Evolutionary conservation across 192 early-diverging fungal genomes (phyloP).

Genomic region (Linnemannia elongata): DNA sequence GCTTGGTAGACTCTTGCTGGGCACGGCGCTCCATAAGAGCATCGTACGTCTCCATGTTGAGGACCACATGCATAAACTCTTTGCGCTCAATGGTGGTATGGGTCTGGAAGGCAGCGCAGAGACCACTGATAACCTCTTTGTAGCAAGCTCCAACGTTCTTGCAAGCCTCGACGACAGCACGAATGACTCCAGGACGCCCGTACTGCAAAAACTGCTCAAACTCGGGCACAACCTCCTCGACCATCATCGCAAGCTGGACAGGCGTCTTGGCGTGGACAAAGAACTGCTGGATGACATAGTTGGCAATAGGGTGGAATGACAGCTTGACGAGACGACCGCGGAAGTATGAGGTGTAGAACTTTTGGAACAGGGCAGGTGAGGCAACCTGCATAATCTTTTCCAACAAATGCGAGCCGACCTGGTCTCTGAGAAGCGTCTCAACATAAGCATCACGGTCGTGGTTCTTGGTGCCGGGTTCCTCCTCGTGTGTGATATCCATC

Average conservation of each 20-base stretch:
- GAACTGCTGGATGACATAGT: conserved; percentile 89
- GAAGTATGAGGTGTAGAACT: conserved; percentile 77
- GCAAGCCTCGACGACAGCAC: conserved; percentile 76
- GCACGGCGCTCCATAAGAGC: conserved; percentile 52
- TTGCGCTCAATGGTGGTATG: conserved; percentile 63
- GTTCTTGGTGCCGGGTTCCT: conserved; percentile 54
- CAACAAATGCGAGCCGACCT: conserved; percentile 84
- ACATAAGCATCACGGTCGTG: conserved; percentile 66
- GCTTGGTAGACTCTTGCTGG: conserved; percentile 58
- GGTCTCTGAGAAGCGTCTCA: conserved; percentile 72
- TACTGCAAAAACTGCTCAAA: conserved; percentile 73
- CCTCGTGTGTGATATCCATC: conserved; percentile 68
- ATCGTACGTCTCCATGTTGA: conserved; percentile 71
- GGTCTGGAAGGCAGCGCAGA: conserved; percentile 68
- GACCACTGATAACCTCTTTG: conserved; percentile 70
- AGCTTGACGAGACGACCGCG: conserved; percentile 70
- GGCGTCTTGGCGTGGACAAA: conserved; percentile 72
- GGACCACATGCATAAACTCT: conserved; percentile 70
- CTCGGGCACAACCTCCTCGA: conserved; percentile 70
- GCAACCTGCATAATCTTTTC: conserved; percentile 77
- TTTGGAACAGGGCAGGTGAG: conserved; percentile 67
- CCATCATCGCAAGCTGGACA: conserved; percentile 72
- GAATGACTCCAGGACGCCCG: conserved; percentile 79
- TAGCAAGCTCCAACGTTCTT: conserved; percentile 68
- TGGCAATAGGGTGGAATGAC: conserved; percentile 77